Conservation (phyloP, 768 basidiomycete species). For the Suillus variegatus region DNA sequence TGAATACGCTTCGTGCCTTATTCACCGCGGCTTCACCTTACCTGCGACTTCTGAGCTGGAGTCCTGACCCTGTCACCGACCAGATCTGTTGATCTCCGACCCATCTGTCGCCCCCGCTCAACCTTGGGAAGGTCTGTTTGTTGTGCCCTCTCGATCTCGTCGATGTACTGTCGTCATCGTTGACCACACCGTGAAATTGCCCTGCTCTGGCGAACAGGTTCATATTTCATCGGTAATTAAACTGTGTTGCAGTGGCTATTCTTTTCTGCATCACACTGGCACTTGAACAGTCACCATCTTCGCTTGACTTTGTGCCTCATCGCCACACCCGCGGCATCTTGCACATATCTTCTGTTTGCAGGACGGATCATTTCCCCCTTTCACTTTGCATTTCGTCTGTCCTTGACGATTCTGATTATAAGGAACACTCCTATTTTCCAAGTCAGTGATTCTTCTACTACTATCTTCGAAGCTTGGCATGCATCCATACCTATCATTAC, state of each 20-base stretch:
- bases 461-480: neutral
- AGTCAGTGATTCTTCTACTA: neutral
- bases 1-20: neutral
- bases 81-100: neutral
- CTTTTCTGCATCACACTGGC: neutral
- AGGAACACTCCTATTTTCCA: neutral
- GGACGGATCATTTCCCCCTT: neutral
- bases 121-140: neutral
- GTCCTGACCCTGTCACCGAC: neutral
- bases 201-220: neutral
- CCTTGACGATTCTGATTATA: neutral
- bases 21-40: neutral
- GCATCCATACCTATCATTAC: neutral
- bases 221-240: neutral
- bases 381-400: neutral
- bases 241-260: neutral
- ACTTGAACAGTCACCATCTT: neutral
- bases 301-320: neutral
- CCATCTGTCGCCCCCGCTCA: neutral
- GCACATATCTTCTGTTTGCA: slow-evolving; percentile 19
- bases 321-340: slow-evolving; percentile 19
- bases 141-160: too few species aligned
- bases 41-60: neutral
- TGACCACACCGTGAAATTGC: too few species aligned
- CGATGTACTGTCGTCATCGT: neutral